Base-by-base conservation (phyloP, 805 yeast species). In the Candida adriatica region DNA sequence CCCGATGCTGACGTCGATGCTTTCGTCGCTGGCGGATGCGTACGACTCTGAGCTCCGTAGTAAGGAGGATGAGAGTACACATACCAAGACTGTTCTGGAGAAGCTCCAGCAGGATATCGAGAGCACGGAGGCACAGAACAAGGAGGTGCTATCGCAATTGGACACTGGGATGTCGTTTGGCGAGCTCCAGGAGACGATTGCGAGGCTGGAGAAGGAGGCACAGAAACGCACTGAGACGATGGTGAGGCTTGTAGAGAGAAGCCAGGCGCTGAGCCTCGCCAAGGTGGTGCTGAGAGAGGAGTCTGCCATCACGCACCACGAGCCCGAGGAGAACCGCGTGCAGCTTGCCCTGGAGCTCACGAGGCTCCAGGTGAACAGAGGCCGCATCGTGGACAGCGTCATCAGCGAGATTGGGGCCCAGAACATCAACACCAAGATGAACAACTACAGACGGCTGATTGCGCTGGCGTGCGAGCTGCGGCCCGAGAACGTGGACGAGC, bases 371-470 rank as follows among this genome's bases (percentile, higher is more conserved):
- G 45, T 72, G 13, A 56, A 66, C 26, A 60, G 87, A 41, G 53
- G 58, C 13, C 45, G 53, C 19, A 48, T 62, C 28, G 58, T 73
- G 13, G 61, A 65, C 33, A 64, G 66, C 31, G 68, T 84, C 11
- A 69, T 78, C 7, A 63, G 68, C 45, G 68, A 71, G 17, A 55
- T 67, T 24, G 61, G 69, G 0, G 64, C 64, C 11, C 54, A 58
- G 14, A 67, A 62, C 20, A 55, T 68, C 24, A 71, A 65, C 54
- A 29, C 61, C 18, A 80, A 77, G 53, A 79, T 84, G 73, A 70
- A 75, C 47, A 86, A 85, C 52, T 81, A 90, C 61, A 68, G 94
- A 41, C 75, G 76, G 48, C 64, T 90, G 39, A 78, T 92, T 26
- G 73, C 90, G 16, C 61, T 76, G 28, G 73, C 85, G 29, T 82